Conservation (phyloP, 306 rosid species). For the Quercus wislizeni region DNA sequence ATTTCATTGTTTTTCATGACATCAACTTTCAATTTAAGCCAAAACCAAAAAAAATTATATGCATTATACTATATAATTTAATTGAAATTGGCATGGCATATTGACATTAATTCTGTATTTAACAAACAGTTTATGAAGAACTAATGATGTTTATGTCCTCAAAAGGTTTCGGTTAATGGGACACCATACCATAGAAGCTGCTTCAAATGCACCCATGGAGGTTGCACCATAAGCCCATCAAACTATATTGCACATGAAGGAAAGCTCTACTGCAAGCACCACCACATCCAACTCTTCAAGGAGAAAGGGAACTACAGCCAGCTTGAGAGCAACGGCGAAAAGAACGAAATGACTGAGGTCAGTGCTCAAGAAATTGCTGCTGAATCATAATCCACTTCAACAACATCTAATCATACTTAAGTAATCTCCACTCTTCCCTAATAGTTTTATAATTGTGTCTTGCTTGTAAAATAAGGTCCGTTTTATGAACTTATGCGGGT, state of each 20-base stretch:
- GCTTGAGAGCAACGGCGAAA: conserved; percentile 44
- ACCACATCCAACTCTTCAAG: conserved; percentile 78
- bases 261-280: conserved; percentile 79
- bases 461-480: conserved; percentile 8
- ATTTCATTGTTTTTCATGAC: too few species aligned
- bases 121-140: neutral
- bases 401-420: neutral
- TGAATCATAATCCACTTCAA: conserved; percentile 11
- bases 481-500: neutral
- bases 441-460: neutral
- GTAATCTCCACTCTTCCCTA: neutral
- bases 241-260: conserved; percentile 71
- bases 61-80: neutral
- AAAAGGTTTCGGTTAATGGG: conserved; percentile 60
- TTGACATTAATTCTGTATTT: neutral
- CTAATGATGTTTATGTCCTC: neutral
- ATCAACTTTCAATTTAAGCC: neutral
- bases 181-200: conserved; percentile 62
- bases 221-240: conserved; percentile 70
- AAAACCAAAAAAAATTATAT: neutral
- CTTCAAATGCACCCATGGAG: conserved; percentile 80
- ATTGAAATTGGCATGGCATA: neutral
- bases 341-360: conserved; percentile 5
- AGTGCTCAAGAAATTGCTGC: conserved; percentile 25
- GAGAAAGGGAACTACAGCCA: conserved; percentile 82